phyloP scores from a whole-genome alignment of 163 green algal species.

The Scenedesmus sp. region DNA sequence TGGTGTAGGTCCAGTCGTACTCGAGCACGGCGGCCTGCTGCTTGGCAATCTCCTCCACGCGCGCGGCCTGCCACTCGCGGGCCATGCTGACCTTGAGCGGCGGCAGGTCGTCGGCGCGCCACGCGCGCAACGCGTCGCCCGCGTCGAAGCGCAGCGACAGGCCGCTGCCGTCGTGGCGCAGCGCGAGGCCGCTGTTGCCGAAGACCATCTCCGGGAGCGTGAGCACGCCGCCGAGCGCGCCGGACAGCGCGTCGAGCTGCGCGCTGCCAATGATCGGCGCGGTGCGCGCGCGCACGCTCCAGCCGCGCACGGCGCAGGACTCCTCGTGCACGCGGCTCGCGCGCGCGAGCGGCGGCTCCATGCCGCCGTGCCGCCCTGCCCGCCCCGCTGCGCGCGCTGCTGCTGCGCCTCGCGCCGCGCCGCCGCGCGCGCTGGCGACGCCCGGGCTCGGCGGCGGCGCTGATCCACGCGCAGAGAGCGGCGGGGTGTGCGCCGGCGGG shows the following conservation, averaged over 20 bases:
- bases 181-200: constrained; percentile 66
- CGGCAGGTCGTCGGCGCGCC: constrained; percentile 60
- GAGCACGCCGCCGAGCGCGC: constrained; percentile 35
- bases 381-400: no score
- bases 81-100: constrained; percentile 73
- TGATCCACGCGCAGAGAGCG: no score
- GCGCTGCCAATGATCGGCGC: constrained; percentile 37
- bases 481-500: no score
- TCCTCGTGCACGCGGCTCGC: constrained; percentile 37
- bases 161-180: constrained; percentile 77
- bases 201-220: constrained; percentile 92
- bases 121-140: constrained; percentile 74
- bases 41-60: constrained; percentile 69
- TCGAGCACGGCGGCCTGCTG: constrained; percentile 73
- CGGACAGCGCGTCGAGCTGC: constrained; percentile 17
- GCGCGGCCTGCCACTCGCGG: constrained; percentile 70
- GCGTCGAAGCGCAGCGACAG: constrained; percentile 77
- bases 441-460: no score
- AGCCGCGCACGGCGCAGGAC: neutral
- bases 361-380: neutral
- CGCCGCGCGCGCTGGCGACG: no score
- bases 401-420: neutral
- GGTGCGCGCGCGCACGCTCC: constrained; percentile 15
- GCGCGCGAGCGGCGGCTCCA: neutral
- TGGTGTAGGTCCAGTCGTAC: constrained; percentile 97